These are phyloP conservation scores for Fraxinus americana DNA, from an alignment of 257 asterid genomes.

Conservation along the genomic window DNA sequence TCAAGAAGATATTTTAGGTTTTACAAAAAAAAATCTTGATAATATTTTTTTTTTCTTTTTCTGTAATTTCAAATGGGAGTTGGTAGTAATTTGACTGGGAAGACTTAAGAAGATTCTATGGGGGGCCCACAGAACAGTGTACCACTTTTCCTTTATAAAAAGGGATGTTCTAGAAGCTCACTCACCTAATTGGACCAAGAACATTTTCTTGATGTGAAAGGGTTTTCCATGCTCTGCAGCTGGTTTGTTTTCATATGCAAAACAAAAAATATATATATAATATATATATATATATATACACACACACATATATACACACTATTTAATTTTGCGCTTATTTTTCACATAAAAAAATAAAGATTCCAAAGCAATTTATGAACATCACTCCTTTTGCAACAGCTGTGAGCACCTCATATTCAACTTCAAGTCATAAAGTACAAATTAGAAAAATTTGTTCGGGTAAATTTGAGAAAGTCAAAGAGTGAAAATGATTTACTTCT, in stretches of 20 bases:
- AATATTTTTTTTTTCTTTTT: too few species aligned
- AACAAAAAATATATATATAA: too few species aligned
- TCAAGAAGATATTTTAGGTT: too few species aligned
- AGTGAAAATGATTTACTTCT: neutral
- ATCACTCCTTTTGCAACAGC: slow-evolving; percentile 12
- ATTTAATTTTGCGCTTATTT: neutral
- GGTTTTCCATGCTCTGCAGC: slow-evolving; percentile 10
- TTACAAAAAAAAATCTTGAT: too few species aligned
- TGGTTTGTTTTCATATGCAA: neutral
- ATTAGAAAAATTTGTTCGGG: neutral
- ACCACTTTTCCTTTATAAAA: neutral
- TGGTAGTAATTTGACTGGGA: slow-evolving; percentile 24
- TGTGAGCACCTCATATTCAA: neutral
- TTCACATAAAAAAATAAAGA: neutral
- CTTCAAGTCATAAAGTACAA: neutral
- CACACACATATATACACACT: neutral
- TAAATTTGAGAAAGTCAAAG: neutral
- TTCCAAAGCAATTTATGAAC: slow-evolving; percentile 11
- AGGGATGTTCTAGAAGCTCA: slow-evolving; percentile 12
- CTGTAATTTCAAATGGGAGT: slow-evolving; percentile 16
- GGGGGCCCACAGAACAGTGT: slow-evolving; percentile 18
- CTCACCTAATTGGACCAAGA: slow-evolving; percentile 22
- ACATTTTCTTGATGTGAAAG: slow-evolving; percentile 14
- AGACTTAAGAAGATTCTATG: slow-evolving; percentile 31
- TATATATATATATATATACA: too few species aligned